A percentile compares a stretch with the other conserved stretches of the same genome.
phyloP scores from a whole-genome alignment of 2,329 filamentous ascomycete genomes.

The Xylaria sp. region DNA sequence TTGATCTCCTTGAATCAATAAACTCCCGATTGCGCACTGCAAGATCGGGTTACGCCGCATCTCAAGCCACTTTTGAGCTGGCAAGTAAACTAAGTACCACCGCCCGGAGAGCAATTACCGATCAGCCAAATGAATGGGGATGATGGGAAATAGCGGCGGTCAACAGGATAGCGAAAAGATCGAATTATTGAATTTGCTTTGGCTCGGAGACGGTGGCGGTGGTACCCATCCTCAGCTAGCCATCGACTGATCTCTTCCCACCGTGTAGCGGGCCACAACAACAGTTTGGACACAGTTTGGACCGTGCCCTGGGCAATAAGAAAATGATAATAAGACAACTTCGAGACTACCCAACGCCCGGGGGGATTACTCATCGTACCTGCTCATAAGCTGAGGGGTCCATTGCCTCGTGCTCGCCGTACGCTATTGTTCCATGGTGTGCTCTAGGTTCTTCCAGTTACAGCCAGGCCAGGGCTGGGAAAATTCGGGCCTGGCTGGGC shows the following conservation, averaged over 20 bases:
- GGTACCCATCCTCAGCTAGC: not conserved
- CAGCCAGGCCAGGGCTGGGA: too few species aligned
- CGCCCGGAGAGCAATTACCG: conserved; percentile 1
- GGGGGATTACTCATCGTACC: conserved; percentile 16
- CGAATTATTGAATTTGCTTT: not conserved
- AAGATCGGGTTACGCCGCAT: conserved; percentile 47
- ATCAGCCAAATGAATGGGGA: not conserved
- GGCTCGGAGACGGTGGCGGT: conserved; percentile 1
- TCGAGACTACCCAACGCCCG: not conserved
- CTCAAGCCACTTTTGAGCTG: conserved; percentile 30
- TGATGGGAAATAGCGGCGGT: not conserved
- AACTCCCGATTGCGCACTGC: conserved; percentile 36
- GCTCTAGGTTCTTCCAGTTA: too few species aligned
- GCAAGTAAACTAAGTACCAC: conserved; percentile 13
- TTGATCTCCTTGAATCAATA: not conserved
- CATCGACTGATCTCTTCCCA: not conserved
- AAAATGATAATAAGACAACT: conserved; percentile 1
- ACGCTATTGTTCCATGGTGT: not conserved
- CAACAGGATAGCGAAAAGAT: not conserved
- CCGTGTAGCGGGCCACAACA: too few species aligned
- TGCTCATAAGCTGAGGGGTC: not conserved
- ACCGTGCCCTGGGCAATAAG: conserved; percentile 7
- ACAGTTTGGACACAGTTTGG: conserved; percentile 3
- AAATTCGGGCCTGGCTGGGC: not conserved
- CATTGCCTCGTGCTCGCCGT: not conserved